Evolutionary conservation across 2,329 filamentous ascomycete species (phyloP), one percentile per base, ranked within the genome.

Genomic region (Nannizziopsis barbatae): DNA sequence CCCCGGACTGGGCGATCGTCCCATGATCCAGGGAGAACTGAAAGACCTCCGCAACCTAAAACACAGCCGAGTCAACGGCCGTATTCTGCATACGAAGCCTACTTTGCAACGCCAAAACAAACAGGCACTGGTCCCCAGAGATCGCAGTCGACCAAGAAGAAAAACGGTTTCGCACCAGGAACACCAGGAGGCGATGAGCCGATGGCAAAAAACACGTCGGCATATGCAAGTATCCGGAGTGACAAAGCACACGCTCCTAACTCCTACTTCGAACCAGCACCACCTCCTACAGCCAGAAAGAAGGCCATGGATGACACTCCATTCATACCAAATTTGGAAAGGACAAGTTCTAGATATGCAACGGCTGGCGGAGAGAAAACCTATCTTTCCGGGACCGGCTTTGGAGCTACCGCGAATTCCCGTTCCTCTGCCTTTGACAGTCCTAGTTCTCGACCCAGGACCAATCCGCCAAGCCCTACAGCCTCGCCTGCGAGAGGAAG

Each of bases 171-270:
- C 57, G 74, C 78, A 48, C 76, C 78, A 15, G 71, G 71, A n/a
- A 70, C 70, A 5, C 70, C 75, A 30, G 76, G 74, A n/a, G 75
- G 71, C 32, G 77, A 81, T 57, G 77, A 81, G 55, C 70, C 75
- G 32, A 75, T 75, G 59, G 76, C 76, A 17, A 60, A 64, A 14
- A 71, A 71, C 50, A 73, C 72, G 10, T 72, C 73, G 2, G 71
- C 74, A n/a, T 75, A 74, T 55, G 63, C 61, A 15, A 69, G 60
- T 47, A 57, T 60, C 4, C 57, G 63, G 33, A 56, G 57, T 37
- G 66, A 69, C 47, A 67, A 60, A 52, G 55, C 55, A 18, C 52
- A 58, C 12, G 55, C 55, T 15, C 56, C 65, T 32, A 65, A 66
- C 52, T 59, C 60, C 5, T 60, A 60, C 11, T 68, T 65, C 49